Conservation (phyloP, 306 rosid genomes). For the Lotus japonicus region DNA sequence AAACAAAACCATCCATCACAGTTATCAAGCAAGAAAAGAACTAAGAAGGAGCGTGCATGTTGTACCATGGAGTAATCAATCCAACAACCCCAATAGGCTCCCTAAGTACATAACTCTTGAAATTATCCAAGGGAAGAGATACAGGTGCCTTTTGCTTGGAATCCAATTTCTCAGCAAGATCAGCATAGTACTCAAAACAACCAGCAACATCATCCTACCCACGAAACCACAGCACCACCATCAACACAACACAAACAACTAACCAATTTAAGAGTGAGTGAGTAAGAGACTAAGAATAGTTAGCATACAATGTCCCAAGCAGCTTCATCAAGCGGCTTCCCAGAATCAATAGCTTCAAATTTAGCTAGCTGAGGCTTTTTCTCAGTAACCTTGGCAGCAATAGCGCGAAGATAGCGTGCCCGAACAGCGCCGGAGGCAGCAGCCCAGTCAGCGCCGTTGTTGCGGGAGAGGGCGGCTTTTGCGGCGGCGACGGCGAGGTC, state of each 20-base stretch:
- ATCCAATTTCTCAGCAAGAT: constrained; percentile 91
- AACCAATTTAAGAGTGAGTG: too few species aligned
- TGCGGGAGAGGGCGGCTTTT: constrained; percentile 54
- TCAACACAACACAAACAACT: too few species aligned
- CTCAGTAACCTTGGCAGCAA: constrained; percentile 75
- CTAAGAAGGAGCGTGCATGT: neutral
- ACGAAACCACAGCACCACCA: neutral
- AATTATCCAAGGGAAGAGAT: constrained; percentile 80
- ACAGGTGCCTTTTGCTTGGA: constrained; percentile 68
- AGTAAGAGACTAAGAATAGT: too few species aligned
- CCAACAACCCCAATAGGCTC: constrained; percentile 94
- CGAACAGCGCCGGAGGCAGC: constrained; percentile 74
- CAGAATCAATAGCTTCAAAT: constrained; percentile 71
- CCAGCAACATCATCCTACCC: constrained; percentile 95
- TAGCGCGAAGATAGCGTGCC: constrained; percentile 85
- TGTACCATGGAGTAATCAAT: constrained; percentile 89
- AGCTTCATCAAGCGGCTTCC: constrained; percentile 93
- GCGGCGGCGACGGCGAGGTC: constrained; percentile 86
- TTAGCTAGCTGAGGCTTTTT: constrained; percentile 55
- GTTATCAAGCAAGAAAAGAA: too few species aligned
- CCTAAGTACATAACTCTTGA: constrained; percentile 63
- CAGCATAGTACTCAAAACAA: constrained; percentile 94
- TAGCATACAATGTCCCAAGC: constrained; percentile 80
- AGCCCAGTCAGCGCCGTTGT: constrained; percentile 78
- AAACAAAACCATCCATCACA: too few species aligned